Evolutionary conservation across 805 yeast species (phyloP).

Genomic region (Yamadazyma akitaensis): DNA sequence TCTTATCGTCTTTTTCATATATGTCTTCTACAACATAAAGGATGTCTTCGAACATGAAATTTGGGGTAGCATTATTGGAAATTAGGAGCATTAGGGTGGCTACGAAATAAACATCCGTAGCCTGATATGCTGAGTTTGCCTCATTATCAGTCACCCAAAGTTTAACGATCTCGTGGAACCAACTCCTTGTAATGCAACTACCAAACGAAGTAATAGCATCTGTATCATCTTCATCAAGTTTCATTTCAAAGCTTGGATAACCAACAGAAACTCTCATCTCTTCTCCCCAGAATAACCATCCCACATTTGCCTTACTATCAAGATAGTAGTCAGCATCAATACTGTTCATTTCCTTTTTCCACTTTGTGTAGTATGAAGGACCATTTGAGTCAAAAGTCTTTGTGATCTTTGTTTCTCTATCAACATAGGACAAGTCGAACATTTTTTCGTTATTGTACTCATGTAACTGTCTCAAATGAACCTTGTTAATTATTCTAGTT

Average conservation of each 20-base stretch:
- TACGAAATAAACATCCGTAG: conserved; percentile 58
- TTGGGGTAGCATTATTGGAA: conserved; percentile 40
- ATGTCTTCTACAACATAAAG: conserved; percentile 45
- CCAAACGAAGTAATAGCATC: conserved; percentile 44
- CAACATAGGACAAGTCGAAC: conserved; percentile 32
- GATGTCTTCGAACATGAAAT: conserved; percentile 49
- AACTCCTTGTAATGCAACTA: conserved; percentile 45
- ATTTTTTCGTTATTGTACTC: conserved; percentile 47
- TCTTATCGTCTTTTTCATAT: conserved; percentile 66
- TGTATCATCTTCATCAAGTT: conserved; percentile 32
- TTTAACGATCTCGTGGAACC: conserved; percentile 53
- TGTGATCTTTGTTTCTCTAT: conserved; percentile 37
- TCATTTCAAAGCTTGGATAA: conserved; percentile 28
- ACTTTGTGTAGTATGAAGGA: conserved; percentile 38
- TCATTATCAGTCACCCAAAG: conserved; percentile 67
- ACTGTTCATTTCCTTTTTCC: conserved; percentile 52
- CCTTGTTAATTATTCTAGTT: conserved; percentile 47
- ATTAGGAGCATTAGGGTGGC: conserved; percentile 48
- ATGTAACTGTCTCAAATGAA: conserved; percentile 42
- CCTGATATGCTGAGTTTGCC: conserved; percentile 61
- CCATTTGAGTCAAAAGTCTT: conserved; percentile 35
- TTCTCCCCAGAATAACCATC: conserved; percentile 78
- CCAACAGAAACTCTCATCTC: conserved; percentile 44
- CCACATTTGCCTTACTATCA: conserved; percentile 54
- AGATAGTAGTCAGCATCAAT: conserved; percentile 47